A percentile compares a stretch with the other conserved stretches of the same genome.
phyloP scores from a whole-genome alignment of 2,329 filamentous ascomycete species.

The Colletotrichum filicis region DNA sequence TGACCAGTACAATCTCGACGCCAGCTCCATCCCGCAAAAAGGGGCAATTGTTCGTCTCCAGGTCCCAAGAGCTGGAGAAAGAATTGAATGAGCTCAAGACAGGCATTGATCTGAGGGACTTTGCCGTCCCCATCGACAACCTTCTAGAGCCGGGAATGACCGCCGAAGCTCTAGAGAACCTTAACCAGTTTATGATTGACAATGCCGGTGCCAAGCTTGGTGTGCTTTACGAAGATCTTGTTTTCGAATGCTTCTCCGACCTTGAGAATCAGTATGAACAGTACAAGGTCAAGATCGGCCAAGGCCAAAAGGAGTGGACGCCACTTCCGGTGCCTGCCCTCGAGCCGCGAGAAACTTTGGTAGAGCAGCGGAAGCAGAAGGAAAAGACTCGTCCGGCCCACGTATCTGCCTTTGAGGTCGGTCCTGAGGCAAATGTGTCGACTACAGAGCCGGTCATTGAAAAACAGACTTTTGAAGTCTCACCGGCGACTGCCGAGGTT shows the following conservation, averaged over 20 bases:
- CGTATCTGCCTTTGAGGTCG: slow-evolving; percentile 47
- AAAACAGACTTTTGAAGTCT: slow-evolving; percentile 47
- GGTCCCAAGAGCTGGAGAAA: slow-evolving; percentile 44
- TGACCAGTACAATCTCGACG: slow-evolving; percentile 46
- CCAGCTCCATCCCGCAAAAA: slow-evolving; percentile 53
- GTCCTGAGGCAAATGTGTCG: neutral
- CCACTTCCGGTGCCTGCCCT: slow-evolving; percentile 35
- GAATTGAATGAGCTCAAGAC: slow-evolving; percentile 52
- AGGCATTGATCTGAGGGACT: slow-evolving; percentile 52
- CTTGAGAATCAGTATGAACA: slow-evolving; percentile 44
- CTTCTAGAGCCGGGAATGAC: slow-evolving; percentile 53
- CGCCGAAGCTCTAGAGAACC: slow-evolving; percentile 44
- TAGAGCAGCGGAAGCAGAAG: slow-evolving; percentile 52
- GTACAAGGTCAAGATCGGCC: slow-evolving; percentile 30
- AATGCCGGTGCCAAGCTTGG: slow-evolving; percentile 53
- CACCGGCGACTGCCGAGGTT: slow-evolving; percentile 46
- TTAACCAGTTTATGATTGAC: slow-evolving; percentile 51
- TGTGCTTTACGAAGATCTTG: slow-evolving; percentile 54
- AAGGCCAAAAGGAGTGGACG: slow-evolving; percentile 29
- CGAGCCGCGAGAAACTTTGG: slow-evolving; percentile 37
- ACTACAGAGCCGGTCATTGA: neutral
- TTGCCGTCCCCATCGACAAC: slow-evolving; percentile 53
- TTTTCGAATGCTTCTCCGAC: slow-evolving; percentile 49
- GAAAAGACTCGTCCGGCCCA: slow-evolving; percentile 55
- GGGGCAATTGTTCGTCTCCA: slow-evolving; percentile 49